These are phyloP conservation scores for Pelargonium nanum DNA, from an alignment of 345 rosid species.

Conservation along the genomic window DNA sequence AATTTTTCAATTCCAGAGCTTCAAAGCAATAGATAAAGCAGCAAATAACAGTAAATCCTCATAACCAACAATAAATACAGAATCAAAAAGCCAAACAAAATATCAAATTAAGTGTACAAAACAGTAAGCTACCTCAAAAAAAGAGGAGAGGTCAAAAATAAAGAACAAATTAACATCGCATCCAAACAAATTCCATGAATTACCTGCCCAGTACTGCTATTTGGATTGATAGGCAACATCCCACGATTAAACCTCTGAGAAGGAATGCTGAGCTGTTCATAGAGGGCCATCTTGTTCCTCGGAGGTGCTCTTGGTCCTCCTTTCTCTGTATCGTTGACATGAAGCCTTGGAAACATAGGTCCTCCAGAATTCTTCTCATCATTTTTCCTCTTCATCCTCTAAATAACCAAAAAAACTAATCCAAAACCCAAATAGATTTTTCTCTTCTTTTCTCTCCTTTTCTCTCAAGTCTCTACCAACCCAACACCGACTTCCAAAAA, in stretches of 20 bases:
- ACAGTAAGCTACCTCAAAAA: too few relatives aligned
- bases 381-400: constrained; percentile 63
- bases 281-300: constrained; percentile 97
- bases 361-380: constrained; percentile 48
- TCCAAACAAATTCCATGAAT: background rate
- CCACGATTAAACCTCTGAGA: constrained; percentile 60
- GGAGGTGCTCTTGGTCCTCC: constrained; percentile 99
- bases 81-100: background rate
- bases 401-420: background rate
- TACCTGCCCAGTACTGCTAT: constrained; percentile 47
- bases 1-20: background rate
- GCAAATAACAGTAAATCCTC: background rate
- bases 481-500: background rate
- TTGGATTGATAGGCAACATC: constrained; percentile 22
- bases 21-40: background rate
- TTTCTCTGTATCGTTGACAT: constrained; percentile 80
- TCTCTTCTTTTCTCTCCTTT: too few relatives aligned
- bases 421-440: constrained; percentile 13
- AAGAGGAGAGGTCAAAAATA: background rate
- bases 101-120: too few relatives aligned
- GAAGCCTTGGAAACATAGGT: constrained; percentile 90
- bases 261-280: constrained; percentile 83
- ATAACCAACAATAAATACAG: background rate
- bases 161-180: background rate
- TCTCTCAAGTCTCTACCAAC: constrained; percentile 3